Evolutionary conservation across 2,329 filamentous ascomycete species (phyloP).

Genomic region (Cytospora schulzeri): DNA sequence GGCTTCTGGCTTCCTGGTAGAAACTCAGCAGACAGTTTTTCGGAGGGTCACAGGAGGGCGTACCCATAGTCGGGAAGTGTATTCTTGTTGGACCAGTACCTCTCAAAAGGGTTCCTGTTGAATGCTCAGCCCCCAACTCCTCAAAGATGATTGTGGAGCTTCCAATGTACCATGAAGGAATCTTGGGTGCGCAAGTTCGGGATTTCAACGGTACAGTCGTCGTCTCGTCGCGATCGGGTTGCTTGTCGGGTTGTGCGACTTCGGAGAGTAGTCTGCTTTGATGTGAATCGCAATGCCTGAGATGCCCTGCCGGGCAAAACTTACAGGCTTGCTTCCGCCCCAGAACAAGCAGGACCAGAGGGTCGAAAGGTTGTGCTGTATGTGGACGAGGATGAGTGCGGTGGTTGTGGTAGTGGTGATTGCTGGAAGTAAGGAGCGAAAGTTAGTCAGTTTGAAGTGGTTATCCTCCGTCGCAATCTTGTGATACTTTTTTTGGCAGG

Average conservation of each 20-base stretch:
- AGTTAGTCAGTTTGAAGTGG: background rate
- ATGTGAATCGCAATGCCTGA: background rate
- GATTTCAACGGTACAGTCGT: background rate
- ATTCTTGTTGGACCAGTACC: constrained; percentile 41
- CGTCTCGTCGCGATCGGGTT: background rate
- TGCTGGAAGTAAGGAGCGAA: background rate
- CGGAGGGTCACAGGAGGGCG: constrained; percentile 17
- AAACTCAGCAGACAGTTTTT: constrained; percentile 10
- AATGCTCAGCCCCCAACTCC: constrained; percentile 11
- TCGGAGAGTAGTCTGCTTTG: background rate
- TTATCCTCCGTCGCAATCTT: background rate
- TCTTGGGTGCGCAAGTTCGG: constrained; percentile 1
- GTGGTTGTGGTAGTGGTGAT: too few species aligned
- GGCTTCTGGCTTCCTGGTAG: constrained; percentile 17
- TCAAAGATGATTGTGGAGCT: background rate
- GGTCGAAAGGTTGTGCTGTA: background rate
- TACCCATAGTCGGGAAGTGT: constrained; percentile 49
- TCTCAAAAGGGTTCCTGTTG: constrained; percentile 24
- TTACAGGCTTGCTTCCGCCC: background rate
- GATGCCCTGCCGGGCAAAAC: background rate
- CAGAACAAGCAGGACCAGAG: background rate
- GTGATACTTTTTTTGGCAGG: background rate
- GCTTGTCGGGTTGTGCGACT: background rate
- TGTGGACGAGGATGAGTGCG: background rate
- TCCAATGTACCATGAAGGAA: constrained; percentile 15